Percentiles rank a stretch among this genome's conserved stretches.
Evolutionary conservation across 2,329 filamentous ascomycete genomes (phyloP).

Genomic region (Dactylonectria macrodidyma): DNA sequence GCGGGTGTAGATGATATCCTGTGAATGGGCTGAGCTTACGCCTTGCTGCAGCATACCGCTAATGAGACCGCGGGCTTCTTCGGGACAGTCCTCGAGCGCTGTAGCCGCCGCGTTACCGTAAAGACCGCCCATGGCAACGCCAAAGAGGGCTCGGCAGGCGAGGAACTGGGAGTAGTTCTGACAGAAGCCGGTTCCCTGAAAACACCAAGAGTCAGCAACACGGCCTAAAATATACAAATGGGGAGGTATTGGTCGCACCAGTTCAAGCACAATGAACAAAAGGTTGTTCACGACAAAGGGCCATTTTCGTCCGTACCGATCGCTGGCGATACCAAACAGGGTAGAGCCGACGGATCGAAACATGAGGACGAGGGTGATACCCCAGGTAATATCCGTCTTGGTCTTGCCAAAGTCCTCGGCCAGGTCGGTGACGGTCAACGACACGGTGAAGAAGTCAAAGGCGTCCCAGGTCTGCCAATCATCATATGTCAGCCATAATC

Average conservation of each 20-base stretch:
- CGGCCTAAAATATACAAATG: background rate
- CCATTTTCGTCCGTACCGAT: conserved; percentile 75
- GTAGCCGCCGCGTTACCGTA: conserved; percentile 86
- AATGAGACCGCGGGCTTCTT: conserved; percentile 79
- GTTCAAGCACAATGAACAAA: conserved; percentile 79
- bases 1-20: accelerated
- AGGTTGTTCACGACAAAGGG: conserved; percentile 84
- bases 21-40: conserved; percentile 46
- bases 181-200: conserved; percentile 77
- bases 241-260: conserved; percentile 63
- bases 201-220: conserved; percentile 25
- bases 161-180: conserved; percentile 80
- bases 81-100: conserved; percentile 81
- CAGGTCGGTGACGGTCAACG: conserved; percentile 69
- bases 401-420: conserved; percentile 66
- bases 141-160: conserved; percentile 82
- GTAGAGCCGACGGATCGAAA: conserved; percentile 70
- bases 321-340: conserved; percentile 67
- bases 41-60: conserved; percentile 84
- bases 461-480: conserved; percentile 69
- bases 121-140: conserved; percentile 85
- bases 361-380: conserved; percentile 75
- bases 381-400: conserved; percentile 74
- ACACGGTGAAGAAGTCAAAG: conserved; percentile 78
- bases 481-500: background rate